Conservation (phyloP, 768 basidiomycete genomes). For the Tricholoma matsutake region DNA sequence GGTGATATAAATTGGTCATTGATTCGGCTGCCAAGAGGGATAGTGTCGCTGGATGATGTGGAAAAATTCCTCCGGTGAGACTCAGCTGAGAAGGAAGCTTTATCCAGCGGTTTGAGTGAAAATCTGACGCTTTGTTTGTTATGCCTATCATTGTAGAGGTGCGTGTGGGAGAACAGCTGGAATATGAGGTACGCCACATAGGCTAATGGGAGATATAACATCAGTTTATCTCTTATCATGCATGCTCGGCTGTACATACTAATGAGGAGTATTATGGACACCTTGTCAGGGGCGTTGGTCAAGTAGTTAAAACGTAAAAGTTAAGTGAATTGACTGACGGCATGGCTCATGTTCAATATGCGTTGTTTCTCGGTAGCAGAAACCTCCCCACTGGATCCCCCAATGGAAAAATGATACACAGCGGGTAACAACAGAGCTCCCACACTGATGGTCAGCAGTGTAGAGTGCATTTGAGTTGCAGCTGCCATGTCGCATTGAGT, state of each 20-base stretch:
- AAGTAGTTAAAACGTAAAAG: not conserved
- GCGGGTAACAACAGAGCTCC: conserved; percentile 76
- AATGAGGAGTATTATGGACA: conserved; percentile 73
- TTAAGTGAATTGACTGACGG: conserved; percentile 43
- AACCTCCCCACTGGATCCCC: conserved; percentile 21
- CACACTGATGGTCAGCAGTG: conserved; percentile 72
- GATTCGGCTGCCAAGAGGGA: not conserved
- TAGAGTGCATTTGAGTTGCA: conserved; percentile 71
- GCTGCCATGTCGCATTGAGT: conserved; percentile 33
- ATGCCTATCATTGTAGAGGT: conserved; percentile 56
- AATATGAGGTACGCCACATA: conserved; percentile 72
- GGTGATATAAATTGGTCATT: not conserved
- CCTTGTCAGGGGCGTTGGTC: conserved; percentile 34
- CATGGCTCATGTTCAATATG: conserved; percentile 73
- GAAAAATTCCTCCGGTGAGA: not conserved
- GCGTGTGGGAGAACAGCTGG: conserved; percentile 75
- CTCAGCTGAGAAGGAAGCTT: too few relatives aligned
- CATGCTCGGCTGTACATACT: conserved; percentile 41
- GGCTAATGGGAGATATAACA: conserved; percentile 42
- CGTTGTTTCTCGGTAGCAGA: conserved; percentile 37
- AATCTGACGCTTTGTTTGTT: conserved; percentile 42
- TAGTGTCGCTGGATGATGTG: not conserved
- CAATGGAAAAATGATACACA: conserved; percentile 68
- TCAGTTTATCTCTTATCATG: not conserved
- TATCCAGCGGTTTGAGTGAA: conserved; percentile 15